Conservation (phyloP, 306 rosid species). For the Medicago lupulina region DNA sequence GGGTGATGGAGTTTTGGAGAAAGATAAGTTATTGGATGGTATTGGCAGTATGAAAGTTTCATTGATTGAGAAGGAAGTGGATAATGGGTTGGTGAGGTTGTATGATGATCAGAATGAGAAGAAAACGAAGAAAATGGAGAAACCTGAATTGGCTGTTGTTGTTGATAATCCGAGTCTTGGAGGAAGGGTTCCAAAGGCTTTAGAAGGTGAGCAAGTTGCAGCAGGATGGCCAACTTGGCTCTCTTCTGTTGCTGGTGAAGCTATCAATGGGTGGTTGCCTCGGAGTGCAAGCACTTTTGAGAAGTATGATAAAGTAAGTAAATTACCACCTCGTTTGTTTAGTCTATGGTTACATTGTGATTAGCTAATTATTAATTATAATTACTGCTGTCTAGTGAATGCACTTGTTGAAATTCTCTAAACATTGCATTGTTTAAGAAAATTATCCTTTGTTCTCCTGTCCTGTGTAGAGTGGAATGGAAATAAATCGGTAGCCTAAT, state of each 20-base stretch:
- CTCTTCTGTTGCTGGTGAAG: constrained; percentile 84
- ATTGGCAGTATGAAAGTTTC: constrained; percentile 48
- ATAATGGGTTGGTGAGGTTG: constrained; percentile 50
- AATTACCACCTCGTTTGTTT: constrained; percentile 41
- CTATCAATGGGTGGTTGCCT: constrained; percentile 87
- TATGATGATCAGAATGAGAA: constrained; percentile 53
- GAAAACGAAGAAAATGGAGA: constrained; percentile 48
- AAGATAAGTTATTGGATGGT: constrained; percentile 47
- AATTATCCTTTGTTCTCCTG: constrained; percentile 15
- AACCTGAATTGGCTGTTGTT: constrained; percentile 40
- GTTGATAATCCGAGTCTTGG: constrained; percentile 57
- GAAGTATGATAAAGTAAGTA: constrained; percentile 77
- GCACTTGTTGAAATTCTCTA: constrained; percentile 3
- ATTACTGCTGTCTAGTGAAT: not conserved
- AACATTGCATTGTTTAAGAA: constrained; percentile 12
- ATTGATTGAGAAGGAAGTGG: constrained; percentile 58
- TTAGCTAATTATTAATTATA: not conserved
- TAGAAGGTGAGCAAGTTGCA: constrained; percentile 81
- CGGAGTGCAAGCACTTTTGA: constrained; percentile 78
- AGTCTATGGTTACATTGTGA: constrained; percentile 9
- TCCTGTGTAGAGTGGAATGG: constrained; percentile 22
- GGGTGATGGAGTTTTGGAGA: constrained; percentile 57
- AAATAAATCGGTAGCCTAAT: constrained; percentile 20
- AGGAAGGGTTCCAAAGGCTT: constrained; percentile 72
- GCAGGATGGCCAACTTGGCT: constrained; percentile 99